Evolutionary conservation across 1,284 basidiomycete genomes (phyloP), one percentile per base, ranked within the genome.

Genomic region (Meripilus lineatus): DNA sequence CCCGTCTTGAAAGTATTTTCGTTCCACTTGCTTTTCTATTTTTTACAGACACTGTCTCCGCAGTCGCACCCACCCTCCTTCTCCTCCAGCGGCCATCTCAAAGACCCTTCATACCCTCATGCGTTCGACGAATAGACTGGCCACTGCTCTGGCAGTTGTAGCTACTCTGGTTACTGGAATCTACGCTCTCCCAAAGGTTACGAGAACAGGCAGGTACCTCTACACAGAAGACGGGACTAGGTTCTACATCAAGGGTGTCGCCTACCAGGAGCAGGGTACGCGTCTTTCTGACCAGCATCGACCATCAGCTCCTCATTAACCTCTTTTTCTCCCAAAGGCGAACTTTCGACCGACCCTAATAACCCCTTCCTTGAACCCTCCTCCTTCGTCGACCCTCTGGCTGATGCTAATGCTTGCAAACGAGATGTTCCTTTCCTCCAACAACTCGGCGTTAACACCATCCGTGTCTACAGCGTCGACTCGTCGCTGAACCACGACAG

Each of bases 211-310:
- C 30, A 79, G 83, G 58, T 94, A 92, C 62, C 79, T 95, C 25
- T 94, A 90, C 67, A 71, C 69, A 23, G 74, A 74, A 7, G 74
- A 79, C 40, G 89, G 88, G 2, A 77, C 63, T 37, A 72, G 93
- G 38, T 95, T 94, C 69, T 93, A 84, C 65, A 88, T 95, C 69
- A 93, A 92, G 69, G 92, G 93, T 46, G 70, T 94, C 46, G 89
- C 90, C 20, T 96, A 96, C 66, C 92, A 95, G 64, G 79, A 82
- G 48, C 87, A 92, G 63, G 92, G 91, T 73, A 54, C 57, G 68
- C 47, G 18, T 14, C 22, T 21, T 26, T 32, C 23, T 23, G 14
- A n/a, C 13, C 36, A n/a, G 23, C 42, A 13, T 22, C 21, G 13
- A n/a, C 14, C 20, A n/a, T 24, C 17, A 20, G 22, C 48, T 17